A percentile compares a stretch with the other conserved stretches of the same genome.
Conservation (phyloP, 23 red algal genomes). For the Cyanidioschyzon merolae region DNA sequence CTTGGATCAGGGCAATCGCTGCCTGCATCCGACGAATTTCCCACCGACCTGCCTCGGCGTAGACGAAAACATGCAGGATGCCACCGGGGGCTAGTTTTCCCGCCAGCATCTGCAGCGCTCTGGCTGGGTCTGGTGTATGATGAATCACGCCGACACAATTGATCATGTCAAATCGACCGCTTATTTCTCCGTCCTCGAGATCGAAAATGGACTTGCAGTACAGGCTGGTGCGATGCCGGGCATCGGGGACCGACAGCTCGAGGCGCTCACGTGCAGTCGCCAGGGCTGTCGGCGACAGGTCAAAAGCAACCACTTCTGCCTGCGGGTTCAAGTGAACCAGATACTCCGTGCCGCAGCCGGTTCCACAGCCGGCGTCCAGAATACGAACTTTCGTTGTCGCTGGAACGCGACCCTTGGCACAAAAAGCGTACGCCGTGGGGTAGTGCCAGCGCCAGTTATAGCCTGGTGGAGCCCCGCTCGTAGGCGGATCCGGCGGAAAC, state of each 20-base stretch:
- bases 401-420: constrained; percentile 44
- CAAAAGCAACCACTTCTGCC: constrained; percentile 67
- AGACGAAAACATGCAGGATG: constrained; percentile 96
- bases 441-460: constrained; percentile 99
- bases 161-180: constrained; percentile 71
- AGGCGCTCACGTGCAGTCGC: constrained; percentile 58
- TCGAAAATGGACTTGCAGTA: constrained; percentile 63
- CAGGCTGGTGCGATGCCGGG: constrained; percentile 34
- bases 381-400: constrained; percentile 39
- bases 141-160: constrained; percentile 98
- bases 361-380: constrained; percentile 94
- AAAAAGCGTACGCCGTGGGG: constrained; percentile 87
- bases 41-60: constrained; percentile 76
- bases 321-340: constrained; percentile 81
- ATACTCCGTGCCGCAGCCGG: constrained; percentile 82
- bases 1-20: constrained; percentile 58
- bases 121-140: constrained; percentile 81
- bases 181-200: constrained; percentile 26
- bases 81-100: constrained; percentile 65
- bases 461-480: constrained; percentile 78
- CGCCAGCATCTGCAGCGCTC: constrained; percentile 56
- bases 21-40: constrained; percentile 94
- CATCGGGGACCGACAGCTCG: constrained; percentile 36
- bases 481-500: constrained; percentile 80
- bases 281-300: constrained; percentile 70